A percentile compares a stretch with the other conserved stretches of the same genome.
These are phyloP conservation scores for Gossypium arboreum DNA, from an alignment of 345 rosid species.

Conservation along the genomic window DNA sequence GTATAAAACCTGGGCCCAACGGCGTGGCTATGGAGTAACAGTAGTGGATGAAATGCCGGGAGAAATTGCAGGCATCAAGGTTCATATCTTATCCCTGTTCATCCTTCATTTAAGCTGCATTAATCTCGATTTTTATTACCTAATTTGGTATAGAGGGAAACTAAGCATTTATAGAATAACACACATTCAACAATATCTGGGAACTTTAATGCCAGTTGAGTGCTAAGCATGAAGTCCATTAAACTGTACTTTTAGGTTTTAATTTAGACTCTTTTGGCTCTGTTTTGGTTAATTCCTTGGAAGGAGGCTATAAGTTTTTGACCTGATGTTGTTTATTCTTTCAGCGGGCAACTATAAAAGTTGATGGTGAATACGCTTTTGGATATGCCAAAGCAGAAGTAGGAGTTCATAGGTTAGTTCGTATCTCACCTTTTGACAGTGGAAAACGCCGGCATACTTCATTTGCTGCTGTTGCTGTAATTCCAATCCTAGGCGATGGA, in stretches of 20 bases:
- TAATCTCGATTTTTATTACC: background rate
- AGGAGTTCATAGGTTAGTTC: slow-evolving; percentile 94
- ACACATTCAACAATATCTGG: background rate
- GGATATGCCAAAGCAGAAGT: slow-evolving; percentile 98
- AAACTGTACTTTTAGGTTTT: background rate
- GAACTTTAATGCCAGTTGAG: slow-evolving; percentile 6
- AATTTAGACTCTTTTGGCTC: background rate
- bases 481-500: slow-evolving; percentile 77
- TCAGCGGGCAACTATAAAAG: slow-evolving; percentile 93
- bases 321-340: slow-evolving; percentile 16
- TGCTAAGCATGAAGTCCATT: background rate
- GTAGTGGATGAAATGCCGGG: slow-evolving; percentile 88
- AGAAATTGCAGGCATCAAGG: slow-evolving; percentile 96
- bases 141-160: background rate
- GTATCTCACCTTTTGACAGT: slow-evolving; percentile 91
- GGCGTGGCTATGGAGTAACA: slow-evolving; percentile 51
- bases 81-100: slow-evolving; percentile 27
- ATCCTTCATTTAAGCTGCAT: slow-evolving; percentile 5
- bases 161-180: background rate
- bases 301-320: slow-evolving; percentile 9
- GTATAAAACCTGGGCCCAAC: slow-evolving; percentile 84
- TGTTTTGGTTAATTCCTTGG: background rate
- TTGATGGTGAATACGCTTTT: slow-evolving; percentile 88
- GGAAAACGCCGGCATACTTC: slow-evolving; percentile 91
- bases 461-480: slow-evolving; percentile 98